These are phyloP conservation scores for Purshia tridentata DNA, from an alignment of 306 rosid genomes.

Conservation along the genomic window DNA sequence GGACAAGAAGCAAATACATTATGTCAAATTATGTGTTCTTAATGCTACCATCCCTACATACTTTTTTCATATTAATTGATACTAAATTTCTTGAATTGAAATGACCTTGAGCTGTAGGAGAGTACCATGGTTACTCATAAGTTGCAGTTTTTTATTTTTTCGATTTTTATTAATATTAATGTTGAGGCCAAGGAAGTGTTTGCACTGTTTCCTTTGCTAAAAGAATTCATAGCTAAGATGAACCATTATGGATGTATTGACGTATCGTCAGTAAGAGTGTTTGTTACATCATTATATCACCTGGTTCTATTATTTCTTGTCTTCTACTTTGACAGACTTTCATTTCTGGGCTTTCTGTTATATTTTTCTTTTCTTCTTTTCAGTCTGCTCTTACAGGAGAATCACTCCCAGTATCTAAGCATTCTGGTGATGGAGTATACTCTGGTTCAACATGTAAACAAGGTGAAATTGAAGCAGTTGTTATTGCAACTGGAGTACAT, in stretches of 20 bases:
- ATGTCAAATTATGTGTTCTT: neutral
- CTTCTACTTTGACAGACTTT: neutral
- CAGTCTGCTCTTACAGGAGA: slow-evolving; percentile 29
- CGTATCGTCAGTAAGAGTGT: neutral
- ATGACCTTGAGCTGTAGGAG: neutral
- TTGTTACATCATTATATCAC: neutral
- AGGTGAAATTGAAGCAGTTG: slow-evolving; percentile 25
- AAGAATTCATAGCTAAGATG: neutral
- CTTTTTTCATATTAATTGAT: neutral
- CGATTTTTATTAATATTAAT: too few species aligned
- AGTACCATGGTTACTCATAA: neutral
- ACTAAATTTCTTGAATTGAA: neutral
- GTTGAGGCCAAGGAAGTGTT: neutral
- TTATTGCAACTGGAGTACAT: slow-evolving; percentile 20
- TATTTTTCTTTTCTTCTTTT: neutral
- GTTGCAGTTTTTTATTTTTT: neutral
- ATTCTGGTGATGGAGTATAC: slow-evolving; percentile 20
- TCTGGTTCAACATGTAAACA: slow-evolving; percentile 29
- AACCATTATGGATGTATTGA: neutral
- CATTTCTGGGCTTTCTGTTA: neutral
- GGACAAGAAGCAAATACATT: neutral
- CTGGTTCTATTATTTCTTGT: neutral
- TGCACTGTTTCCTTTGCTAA: too few species aligned
- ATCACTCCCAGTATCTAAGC: slow-evolving; percentile 21
- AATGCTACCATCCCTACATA: neutral